Evolutionary conservation across 2,329 filamentous ascomycete genomes (phyloP).

Genomic region (Talaromyces sp.): DNA sequence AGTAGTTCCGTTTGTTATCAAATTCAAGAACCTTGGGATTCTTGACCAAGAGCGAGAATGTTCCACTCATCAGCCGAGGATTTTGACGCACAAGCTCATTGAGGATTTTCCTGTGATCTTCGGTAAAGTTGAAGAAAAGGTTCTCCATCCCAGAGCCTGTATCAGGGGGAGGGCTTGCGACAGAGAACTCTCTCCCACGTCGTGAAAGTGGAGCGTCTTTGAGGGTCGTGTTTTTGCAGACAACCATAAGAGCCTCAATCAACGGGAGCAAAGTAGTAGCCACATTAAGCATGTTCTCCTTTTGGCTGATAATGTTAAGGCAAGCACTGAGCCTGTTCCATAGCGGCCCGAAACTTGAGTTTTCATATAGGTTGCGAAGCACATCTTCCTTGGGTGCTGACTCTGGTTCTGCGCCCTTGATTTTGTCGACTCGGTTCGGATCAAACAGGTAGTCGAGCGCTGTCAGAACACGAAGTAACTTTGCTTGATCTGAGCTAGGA

Average conservation of each 20-base stretch:
- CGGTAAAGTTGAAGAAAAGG: slow-evolving; percentile 95
- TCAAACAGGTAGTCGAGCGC: slow-evolving; percentile 95
- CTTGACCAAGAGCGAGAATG: slow-evolving; percentile 91
- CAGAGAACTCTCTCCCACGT: slow-evolving; percentile 59
- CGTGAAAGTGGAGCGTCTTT: slow-evolving; percentile 56
- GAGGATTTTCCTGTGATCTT: slow-evolving; percentile 93
- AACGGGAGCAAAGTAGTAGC: slow-evolving; percentile 90
- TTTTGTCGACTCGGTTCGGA: slow-evolving; percentile 58
- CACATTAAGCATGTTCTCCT: slow-evolving; percentile 93
- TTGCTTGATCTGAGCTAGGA: slow-evolving; percentile 92
- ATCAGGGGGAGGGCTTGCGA: slow-evolving; percentile 73
- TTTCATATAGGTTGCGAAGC: slow-evolving; percentile 81
- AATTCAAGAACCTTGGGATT: slow-evolving; percentile 99
- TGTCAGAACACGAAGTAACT: slow-evolving; percentile 83
- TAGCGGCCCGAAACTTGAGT: slow-evolving; percentile 78
- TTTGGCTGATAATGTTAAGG: slow-evolving; percentile 77
- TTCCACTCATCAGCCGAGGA: slow-evolving; percentile 97
- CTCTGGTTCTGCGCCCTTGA: slow-evolving; percentile 48
- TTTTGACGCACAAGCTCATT: slow-evolving; percentile 97
- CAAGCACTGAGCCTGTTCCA: slow-evolving; percentile 92
- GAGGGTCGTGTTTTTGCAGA: slow-evolving; percentile 93
- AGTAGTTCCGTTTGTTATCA: slow-evolving; percentile 99
- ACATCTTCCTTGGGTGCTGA: slow-evolving; percentile 72
- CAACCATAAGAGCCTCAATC: slow-evolving; percentile 96
- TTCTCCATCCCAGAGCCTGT: slow-evolving; percentile 62